Conservation (phyloP, 306 rosid genomes). For the Medicago ruthenica region DNA sequence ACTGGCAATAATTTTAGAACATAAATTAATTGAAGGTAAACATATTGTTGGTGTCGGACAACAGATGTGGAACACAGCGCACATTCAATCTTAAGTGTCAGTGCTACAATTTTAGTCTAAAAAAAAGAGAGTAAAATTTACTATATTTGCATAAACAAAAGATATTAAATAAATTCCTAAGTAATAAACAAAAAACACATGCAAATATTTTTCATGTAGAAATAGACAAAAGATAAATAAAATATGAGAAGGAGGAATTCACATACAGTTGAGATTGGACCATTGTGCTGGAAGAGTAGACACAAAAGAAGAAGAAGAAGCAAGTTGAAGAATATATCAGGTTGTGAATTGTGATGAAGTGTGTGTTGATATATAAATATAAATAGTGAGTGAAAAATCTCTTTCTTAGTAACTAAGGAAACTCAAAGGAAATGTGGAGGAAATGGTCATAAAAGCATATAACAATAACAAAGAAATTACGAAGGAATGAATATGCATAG, state of each 20-base stretch:
- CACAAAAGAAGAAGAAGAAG: neutral
- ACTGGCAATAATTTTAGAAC: no score
- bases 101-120: no score
- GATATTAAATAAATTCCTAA: neutral
- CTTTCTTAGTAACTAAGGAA: neutral
- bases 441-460: neutral
- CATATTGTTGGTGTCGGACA: no score
- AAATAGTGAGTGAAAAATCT: constrained; percentile 2
- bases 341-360: constrained; percentile 4
- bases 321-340: neutral
- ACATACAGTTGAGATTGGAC: constrained; percentile 29
- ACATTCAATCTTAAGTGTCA: no score
- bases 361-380: neutral
- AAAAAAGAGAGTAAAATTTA: no score
- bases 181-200: neutral
- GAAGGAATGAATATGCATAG: neutral
- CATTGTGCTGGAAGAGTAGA: constrained; percentile 24
- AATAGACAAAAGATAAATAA: neutral
- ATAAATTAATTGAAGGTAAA: no score
- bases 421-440: neutral
- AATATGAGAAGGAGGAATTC: neutral
- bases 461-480: neutral
- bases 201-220: neutral
- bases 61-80: no score
- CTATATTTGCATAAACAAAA: neutral